These are phyloP conservation scores for Cystobasidium ongulense DNA, from an alignment of 768 basidiomycete genomes.

Conservation along the genomic window DNA sequence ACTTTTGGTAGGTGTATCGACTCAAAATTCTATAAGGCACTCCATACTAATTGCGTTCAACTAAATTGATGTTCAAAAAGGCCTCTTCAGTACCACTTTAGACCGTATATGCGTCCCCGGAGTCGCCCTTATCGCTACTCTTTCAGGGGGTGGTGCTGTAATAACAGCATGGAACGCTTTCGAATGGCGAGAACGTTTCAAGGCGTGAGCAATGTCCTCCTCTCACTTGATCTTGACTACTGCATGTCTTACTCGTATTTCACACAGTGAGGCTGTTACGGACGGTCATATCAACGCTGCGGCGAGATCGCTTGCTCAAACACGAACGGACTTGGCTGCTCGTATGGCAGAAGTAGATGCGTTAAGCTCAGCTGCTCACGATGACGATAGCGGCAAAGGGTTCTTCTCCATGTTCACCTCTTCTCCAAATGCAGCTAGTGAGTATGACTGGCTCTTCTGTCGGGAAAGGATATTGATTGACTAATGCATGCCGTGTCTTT, in stretches of 20 bases:
- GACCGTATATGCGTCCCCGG: conserved; percentile 41
- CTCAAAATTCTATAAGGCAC: neutral
- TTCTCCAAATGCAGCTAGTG: conserved; percentile 31
- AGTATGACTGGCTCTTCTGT: conserved; percentile 28
- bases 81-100: conserved; percentile 38
- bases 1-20: conserved; percentile 8
- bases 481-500: neutral
- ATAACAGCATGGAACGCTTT: conserved; percentile 42
- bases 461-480: neutral
- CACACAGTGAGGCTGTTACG: conserved; percentile 33
- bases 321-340: conserved; percentile 37
- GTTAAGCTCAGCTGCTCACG: neutral
- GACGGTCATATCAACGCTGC: conserved; percentile 37
- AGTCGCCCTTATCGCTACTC: conserved; percentile 39
- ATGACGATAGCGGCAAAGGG: conserved; percentile 18
- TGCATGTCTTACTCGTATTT: neutral
- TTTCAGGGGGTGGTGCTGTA: conserved; percentile 41
- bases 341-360: conserved; percentile 29
- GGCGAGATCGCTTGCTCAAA: conserved; percentile 35
- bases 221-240: neutral
- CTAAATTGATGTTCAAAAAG: neutral
- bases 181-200: conserved; percentile 39
- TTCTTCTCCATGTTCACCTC: conserved; percentile 32
- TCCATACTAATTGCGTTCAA: neutral
- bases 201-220: conserved; percentile 18